Conservation (phyloP, 768 basidiomycete genomes). For the Amanita pseudoporphyria region DNA sequence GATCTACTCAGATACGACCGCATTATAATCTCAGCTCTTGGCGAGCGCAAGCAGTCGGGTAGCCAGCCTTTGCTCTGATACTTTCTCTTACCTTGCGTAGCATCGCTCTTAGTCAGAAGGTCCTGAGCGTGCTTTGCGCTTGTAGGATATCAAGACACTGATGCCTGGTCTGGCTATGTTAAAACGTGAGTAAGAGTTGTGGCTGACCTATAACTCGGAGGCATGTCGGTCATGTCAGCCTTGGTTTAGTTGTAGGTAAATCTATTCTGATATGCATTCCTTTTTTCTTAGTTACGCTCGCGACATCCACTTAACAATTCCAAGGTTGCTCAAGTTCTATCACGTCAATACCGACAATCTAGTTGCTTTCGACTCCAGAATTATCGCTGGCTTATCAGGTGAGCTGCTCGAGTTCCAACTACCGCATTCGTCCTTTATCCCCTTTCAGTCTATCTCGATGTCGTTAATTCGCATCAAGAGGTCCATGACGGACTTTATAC, state of each 20-base stretch:
- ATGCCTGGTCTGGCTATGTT: constrained; percentile 4
- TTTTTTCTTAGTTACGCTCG: background rate
- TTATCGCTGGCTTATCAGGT: background rate
- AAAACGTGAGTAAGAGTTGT: constrained; percentile 3
- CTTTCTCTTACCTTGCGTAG: background rate
- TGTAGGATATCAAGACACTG: background rate
- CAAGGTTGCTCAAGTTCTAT: background rate
- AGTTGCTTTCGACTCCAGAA: background rate
- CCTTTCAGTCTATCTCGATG: constrained; percentile 1
- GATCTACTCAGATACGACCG: background rate
- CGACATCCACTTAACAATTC: background rate
- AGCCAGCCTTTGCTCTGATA: background rate
- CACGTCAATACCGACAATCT: background rate
- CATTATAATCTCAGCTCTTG: constrained; percentile 1
- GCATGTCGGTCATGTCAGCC: constrained; percentile 7
- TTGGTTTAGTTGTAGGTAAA: background rate
- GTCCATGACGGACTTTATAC: constrained; percentile 7
- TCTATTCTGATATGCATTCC: background rate
- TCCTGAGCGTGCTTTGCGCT: background rate
- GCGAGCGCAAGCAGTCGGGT: background rate
- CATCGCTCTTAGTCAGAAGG: background rate
- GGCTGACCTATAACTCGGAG: constrained; percentile 3
- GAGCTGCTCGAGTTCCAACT: background rate
- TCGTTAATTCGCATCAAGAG: constrained; percentile 2
- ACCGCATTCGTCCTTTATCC: background rate